Base-by-base conservation (phyloP, 805 yeast species). In the Maudiozyma saulgeensis region DNA sequence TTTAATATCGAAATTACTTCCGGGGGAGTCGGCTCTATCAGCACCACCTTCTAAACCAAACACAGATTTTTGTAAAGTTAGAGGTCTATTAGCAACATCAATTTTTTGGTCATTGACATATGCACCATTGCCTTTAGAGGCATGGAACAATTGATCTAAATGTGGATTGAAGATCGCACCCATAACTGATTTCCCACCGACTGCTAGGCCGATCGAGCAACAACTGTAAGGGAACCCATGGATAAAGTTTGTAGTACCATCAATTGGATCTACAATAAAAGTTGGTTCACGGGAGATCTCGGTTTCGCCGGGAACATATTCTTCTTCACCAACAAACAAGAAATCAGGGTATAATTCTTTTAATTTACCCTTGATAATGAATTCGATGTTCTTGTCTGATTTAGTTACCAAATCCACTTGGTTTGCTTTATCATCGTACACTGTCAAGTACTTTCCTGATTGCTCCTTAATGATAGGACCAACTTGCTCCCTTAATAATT, bases 151-250 rank as follows among this genome's bases (percentile, higher is more conserved):
- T 48, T 71, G 71, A 53, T 78, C 67, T 57, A 77, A 57, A 53
- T 77, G 78, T 8, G 86, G 86, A 59, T 80, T 81, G 61, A 71
- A 80, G n/a, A 81, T 76, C 12, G 80, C 86, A 26, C 86, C 86
- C n/a, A 80, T 80, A 0, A 69, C 75, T 1, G 85, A 76, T 48
- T 62, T 62, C 40, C 71, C 69, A 51, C 69, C 59, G 16, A 76
- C 62, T 1, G 82, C 71, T 48, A 81, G 71, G 0, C 85, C 85
- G 38, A 81, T 58, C 0, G 85, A 81, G 45, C 79, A 78, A 62
- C 84, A 80, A 42, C 80, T 74, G 59, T 71, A 76, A 1, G 85
- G 86, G 65, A 77, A 81, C 43, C 70, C 73, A 59, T 81, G 86
- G 46, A 80, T 73, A 60, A 81, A 81, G 61, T 81, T 77, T 6